Percentiles rank a stretch among this genome's conserved stretches.
These are phyloP conservation scores for Paraglomus occultum DNA, from an alignment of 192 early-diverging fungal species.

Conservation along the genomic window DNA sequence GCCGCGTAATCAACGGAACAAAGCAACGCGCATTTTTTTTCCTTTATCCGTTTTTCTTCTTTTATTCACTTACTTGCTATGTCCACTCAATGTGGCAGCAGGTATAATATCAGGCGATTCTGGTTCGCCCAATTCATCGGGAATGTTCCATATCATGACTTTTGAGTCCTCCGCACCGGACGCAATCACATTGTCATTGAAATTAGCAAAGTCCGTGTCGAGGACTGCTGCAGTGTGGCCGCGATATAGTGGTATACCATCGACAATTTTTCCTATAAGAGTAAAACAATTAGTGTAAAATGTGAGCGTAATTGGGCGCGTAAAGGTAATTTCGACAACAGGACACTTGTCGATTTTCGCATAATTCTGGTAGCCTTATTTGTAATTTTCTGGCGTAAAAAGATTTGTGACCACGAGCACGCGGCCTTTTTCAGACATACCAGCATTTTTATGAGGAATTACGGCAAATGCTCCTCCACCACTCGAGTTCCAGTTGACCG, in stretches of 20 bases:
- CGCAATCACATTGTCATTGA: slow-evolving; percentile 96
- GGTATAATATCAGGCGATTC: slow-evolving; percentile 75
- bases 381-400: too few relatives aligned
- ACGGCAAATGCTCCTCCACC: slow-evolving; percentile 97
- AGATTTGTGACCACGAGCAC: too few relatives aligned
- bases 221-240: slow-evolving; percentile 94
- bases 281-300: neutral
- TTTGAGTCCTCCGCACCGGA: slow-evolving; percentile 80
- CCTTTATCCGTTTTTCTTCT: neutral
- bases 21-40: neutral
- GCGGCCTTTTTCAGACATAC: slow-evolving; percentile 39
- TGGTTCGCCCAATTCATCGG: slow-evolving; percentile 66
- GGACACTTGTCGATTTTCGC: neutral
- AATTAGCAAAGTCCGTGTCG: slow-evolving; percentile 97
- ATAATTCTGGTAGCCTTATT: too few relatives aligned
- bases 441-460: slow-evolving; percentile 71
- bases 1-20: neutral
- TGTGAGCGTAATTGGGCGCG: neutral
- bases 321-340: neutral
- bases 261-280: slow-evolving; percentile 79
- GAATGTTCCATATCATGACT: slow-evolving; percentile 96
- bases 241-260: slow-evolving; percentile 85
- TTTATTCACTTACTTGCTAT: slow-evolving; percentile 39
- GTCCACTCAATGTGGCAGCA: slow-evolving; percentile 75
- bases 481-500: slow-evolving; percentile 78